These are phyloP conservation scores for Suillus decipiens DNA, from an alignment of 768 basidiomycete species.

Conservation along the genomic window DNA sequence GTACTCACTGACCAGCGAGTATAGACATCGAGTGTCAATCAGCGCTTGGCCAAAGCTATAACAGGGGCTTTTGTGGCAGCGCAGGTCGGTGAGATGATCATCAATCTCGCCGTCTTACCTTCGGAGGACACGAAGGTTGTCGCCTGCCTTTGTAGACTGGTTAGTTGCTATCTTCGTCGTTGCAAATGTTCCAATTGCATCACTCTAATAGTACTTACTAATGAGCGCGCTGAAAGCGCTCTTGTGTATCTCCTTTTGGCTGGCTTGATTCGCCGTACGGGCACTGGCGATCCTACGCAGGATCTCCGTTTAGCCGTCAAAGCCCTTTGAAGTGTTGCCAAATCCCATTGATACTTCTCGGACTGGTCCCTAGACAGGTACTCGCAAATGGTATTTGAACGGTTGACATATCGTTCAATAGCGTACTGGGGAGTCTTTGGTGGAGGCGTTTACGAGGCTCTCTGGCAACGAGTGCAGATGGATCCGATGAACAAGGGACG, in stretches of 20 bases:
- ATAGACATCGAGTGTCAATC: constrained; percentile 47
- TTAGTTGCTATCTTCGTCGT: constrained; percentile 14
- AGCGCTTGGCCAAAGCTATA: constrained; percentile 61
- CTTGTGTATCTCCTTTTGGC: constrained; percentile 63
- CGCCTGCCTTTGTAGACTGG: constrained; percentile 30
- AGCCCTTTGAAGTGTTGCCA: constrained; percentile 50
- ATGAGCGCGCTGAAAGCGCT: constrained; percentile 53
- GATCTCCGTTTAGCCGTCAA: constrained; percentile 53
- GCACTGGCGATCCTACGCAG: constrained; percentile 44
- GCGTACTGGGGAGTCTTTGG: constrained; percentile 63
- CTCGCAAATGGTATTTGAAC: constrained; percentile 12
- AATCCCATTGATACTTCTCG: constrained; percentile 66
- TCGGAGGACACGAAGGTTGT: constrained; percentile 23
- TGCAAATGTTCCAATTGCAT: background rate
- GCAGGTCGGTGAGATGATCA: constrained; percentile 52
- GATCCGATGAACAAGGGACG: constrained; percentile 61
- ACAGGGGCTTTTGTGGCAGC: constrained; percentile 69
- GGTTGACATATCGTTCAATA: constrained; percentile 21
- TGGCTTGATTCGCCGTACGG: constrained; percentile 37
- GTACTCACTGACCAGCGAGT: constrained; percentile 23
- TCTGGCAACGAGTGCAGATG: constrained; percentile 57
- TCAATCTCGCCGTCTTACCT: constrained; percentile 26
- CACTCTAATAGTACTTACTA: constrained; percentile 55
- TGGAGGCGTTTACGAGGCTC: constrained; percentile 65
- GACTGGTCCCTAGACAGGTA: constrained; percentile 78